Evolutionary conservation across 257 asterid genomes (phyloP).

Genomic region (Fraxinus excelsior): DNA sequence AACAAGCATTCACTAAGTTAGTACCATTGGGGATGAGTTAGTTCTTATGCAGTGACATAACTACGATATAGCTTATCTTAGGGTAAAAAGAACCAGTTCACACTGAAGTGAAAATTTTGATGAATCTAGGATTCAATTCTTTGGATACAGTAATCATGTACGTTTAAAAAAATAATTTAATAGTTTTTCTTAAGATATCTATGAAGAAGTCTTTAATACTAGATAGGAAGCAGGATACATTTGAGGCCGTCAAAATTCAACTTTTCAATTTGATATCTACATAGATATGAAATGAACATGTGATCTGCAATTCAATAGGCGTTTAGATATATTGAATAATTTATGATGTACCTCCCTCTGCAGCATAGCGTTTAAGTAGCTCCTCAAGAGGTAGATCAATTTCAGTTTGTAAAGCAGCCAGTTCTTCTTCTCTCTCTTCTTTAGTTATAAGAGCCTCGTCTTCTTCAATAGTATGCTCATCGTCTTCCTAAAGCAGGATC

Average conservation of each 20-base stretch:
- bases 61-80: background rate
- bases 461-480: conserved; percentile 93
- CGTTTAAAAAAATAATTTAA: background rate
- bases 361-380: conserved; percentile 73
- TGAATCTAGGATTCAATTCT: background rate
- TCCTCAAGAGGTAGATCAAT: conserved; percentile 83
- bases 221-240: background rate
- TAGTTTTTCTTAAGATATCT: background rate
- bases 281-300: conserved; percentile 11
- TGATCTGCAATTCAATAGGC: background rate
- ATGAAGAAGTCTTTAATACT: background rate
- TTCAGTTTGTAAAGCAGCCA: conserved; percentile 81
- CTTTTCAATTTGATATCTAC: conserved; percentile 20
- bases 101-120: background rate
- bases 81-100: background rate
- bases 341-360: conserved; percentile 58
- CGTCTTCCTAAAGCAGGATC: conserved; percentile 83
- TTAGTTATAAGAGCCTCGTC: conserved; percentile 89
- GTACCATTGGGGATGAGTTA: background rate
- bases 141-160: background rate
- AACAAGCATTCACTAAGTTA: background rate
- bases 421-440: conserved; percentile 96
- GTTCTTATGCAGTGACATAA: background rate
- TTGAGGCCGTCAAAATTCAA: background rate
- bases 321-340: conserved; percentile 4